phyloP scores from a whole-genome alignment of 1,284 basidiomycete genomes.

The Bjerkandera adusta region DNA sequence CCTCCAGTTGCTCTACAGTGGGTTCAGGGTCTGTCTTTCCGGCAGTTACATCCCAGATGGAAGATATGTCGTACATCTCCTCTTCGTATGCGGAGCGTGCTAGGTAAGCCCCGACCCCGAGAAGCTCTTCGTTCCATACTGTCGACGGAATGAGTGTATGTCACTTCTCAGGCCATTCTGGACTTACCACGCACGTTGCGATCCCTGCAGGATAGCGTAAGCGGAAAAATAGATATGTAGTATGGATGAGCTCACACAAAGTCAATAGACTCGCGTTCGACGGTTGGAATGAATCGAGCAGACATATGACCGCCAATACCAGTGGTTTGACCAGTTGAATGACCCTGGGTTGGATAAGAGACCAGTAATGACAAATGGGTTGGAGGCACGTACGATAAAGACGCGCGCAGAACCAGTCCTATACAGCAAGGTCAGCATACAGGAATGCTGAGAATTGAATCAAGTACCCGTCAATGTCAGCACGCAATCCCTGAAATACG shows the following conservation, averaged over 20 bases:
- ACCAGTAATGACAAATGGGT: neutral
- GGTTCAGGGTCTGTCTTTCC: conserved; percentile 21
- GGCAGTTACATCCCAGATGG: conserved; percentile 42
- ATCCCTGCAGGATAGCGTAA: conserved; percentile 50
- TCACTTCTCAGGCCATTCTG: conserved; percentile 23
- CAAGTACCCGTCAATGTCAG: conserved; percentile 74
- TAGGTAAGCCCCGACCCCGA: conserved; percentile 83
- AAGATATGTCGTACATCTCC: conserved; percentile 66
- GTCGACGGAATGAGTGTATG: neutral
- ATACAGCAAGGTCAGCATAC: neutral
- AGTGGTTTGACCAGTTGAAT: conserved; percentile 89
- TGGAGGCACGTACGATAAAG: conserved; percentile 61
- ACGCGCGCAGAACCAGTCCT: conserved; percentile 68
- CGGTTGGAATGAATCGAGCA: conserved; percentile 93
- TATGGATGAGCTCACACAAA: conserved; percentile 59
- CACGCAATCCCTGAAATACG: conserved; percentile 84
- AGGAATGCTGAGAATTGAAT: conserved; percentile 11
- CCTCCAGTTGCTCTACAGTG: conserved; percentile 35
- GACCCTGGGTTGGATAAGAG: conserved; percentile 46
- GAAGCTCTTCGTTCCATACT: conserved; percentile 89
- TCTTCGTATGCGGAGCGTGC: conserved; percentile 85
- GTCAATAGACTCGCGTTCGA: conserved; percentile 95
- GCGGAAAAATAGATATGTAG: conserved; percentile 22
- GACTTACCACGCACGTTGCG: conserved; percentile 72
- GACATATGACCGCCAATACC: conserved; percentile 92